Evolutionary conservation across 768 basidiomycete genomes (phyloP).

Genomic region (Tulasnella sp.): DNA sequence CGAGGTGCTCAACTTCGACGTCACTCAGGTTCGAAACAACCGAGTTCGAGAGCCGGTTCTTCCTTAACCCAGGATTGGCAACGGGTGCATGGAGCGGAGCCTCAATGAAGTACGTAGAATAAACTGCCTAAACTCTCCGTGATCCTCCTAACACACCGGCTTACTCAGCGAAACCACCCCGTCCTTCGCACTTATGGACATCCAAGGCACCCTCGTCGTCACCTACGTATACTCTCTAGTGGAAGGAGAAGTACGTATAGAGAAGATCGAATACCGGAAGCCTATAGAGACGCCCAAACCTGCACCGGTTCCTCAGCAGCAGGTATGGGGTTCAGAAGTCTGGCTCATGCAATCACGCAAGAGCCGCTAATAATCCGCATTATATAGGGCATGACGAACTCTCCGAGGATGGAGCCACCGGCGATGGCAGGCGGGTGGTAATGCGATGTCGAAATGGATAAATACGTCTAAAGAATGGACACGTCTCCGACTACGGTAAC

Average conservation of each 20-base stretch:
- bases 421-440: background rate
- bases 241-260: conserved; percentile 86
- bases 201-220: conserved; percentile 92
- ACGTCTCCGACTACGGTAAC: background rate
- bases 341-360: background rate
- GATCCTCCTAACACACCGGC: background rate
- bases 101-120: conserved; percentile 44
- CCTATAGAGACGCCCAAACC: conserved; percentile 4
- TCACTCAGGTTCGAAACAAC: conserved; percentile 75
- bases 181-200: conserved; percentile 94
- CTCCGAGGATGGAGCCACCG: background rate
- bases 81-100: conserved; percentile 89
- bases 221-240: conserved; percentile 96
- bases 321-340: background rate
- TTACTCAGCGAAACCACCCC: conserved; percentile 65
- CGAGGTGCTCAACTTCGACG: background rate
- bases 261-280: conserved; percentile 45
- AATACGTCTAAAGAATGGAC: background rate
- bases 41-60: conserved; percentile 85
- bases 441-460: background rate
- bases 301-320: background rate
- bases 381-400: background rate
- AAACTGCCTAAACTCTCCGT: background rate
- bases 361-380: background rate
- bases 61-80: conserved; percentile 90